Evolutionary conservation across 805 yeast species (phyloP).

Genomic region (Komagataella mondaviorum): DNA sequence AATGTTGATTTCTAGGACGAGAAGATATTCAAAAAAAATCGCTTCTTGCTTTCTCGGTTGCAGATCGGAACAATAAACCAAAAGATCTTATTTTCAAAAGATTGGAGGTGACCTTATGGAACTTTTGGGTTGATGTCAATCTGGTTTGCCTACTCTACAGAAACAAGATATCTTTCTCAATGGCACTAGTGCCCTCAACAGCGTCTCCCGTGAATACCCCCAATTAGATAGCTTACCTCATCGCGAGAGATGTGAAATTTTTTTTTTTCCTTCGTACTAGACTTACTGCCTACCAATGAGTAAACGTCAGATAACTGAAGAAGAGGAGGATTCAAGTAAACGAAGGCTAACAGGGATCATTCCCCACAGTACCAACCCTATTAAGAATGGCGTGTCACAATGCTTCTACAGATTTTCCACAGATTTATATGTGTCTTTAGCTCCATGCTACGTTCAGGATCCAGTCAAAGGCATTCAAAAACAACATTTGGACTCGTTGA

Average conservation of each 20-base stretch:
- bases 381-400: constrained; percentile 34
- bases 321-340: neutral
- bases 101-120: neutral
- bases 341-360: neutral
- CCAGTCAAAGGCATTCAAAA: constrained; percentile 72
- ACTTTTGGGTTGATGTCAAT: neutral
- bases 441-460: constrained; percentile 60
- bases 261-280: neutral
- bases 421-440: constrained; percentile 68
- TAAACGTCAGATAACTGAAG: neutral
- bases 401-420: constrained; percentile 55
- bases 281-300: neutral
- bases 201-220: neutral
- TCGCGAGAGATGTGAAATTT: neutral
- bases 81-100: neutral
- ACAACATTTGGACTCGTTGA: constrained; percentile 82
- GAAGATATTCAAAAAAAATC: neutral
- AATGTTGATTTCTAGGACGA: neutral
- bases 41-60: neutral
- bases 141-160: neutral
- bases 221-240: neutral
- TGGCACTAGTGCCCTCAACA: neutral
- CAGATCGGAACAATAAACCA: neutral
- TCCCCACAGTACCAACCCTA: neutral
- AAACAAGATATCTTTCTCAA: neutral